These are phyloP conservation scores for Tagetes erecta DNA, from an alignment of 129 eudicot species.

Conservation along the genomic window DNA sequence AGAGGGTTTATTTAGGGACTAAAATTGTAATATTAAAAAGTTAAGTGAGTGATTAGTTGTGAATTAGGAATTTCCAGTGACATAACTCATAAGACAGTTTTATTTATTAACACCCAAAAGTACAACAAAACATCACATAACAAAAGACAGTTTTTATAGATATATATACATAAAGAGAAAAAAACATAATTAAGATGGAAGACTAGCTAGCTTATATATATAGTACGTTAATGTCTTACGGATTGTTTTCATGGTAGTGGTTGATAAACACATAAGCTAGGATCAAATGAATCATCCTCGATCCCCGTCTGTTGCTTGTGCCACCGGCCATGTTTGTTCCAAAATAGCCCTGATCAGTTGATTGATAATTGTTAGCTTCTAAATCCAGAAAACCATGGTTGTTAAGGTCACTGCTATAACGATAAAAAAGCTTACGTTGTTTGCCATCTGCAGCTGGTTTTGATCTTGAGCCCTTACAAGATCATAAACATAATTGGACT, in stretches of 20 bases:
- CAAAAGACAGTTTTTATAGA: no score
- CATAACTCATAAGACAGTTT: no score
- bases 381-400: not conserved
- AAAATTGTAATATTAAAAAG: no score
- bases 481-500: not conserved
- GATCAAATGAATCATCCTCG: not conserved
- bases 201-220: no score
- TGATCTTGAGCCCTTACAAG: not conserved
- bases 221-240: not conserved
- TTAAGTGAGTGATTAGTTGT: no score
- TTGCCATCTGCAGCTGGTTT: not conserved
- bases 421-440: not conserved
- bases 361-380: not conserved
- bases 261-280: not conserved
- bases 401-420: not conserved
- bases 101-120: no score
- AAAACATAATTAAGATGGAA: no score
- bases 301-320: not conserved
- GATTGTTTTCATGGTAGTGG: not conserved
- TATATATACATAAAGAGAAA: no score
- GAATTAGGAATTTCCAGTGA: no score
- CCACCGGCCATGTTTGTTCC: not conserved
- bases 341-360: not conserved
- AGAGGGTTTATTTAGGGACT: no score
- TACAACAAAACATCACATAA: no score